Base-by-base conservation (phyloP, 2,329 filamentous ascomycete genomes). In the Esteya vermicola region DNA sequence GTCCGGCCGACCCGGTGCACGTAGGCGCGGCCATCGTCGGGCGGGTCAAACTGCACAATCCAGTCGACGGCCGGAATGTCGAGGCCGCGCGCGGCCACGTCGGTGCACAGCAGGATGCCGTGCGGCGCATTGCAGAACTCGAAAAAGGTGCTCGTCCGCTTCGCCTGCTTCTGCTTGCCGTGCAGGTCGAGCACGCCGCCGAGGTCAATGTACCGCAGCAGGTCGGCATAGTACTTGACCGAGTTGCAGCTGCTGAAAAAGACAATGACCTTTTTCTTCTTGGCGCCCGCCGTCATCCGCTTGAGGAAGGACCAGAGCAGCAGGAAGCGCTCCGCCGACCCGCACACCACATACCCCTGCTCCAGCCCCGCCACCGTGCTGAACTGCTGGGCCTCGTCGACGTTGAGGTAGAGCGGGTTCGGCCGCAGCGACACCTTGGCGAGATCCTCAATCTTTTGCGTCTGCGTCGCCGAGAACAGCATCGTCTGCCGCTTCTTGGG, bases 401-500 rank as follows among this genome's bases (percentile, higher is more conserved):
- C 91, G 55, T 96, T 95, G 69, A 98, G 91, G 62, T 95, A 96
- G 12, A 98, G 67, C 2, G 91, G 91, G 3, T 89, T 88, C 1
- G 85, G 81, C 27, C 86, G 77, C 36, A 98, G 70, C 5, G 91
- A 98, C 55, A 98, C 93, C 47, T 91, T 73, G 1, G 91, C 91
- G 40, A 98, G 70, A 60, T 98, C 91, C 62, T 96, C 89, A 50
- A 98, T 91, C 64, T 98, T 96, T 41, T 89, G 96, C 4, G 91
- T 98, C 61, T 96, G 91, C 5, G 91, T 98, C 13, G 91, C 91
- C 13, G 86, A 95, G 69, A 98, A 98, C n/a, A 98, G 74, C 80
- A 93, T 91, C 0, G 88, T 95, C 61, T 96, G 89, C 44, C 91
- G 70, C 43, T 93, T 79, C 50, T 81, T 81, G 35, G 88, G 85